phyloP scores from a whole-genome alignment of 2,329 filamentous ascomycete species.

The Colletotrichum tanaceti region DNA sequence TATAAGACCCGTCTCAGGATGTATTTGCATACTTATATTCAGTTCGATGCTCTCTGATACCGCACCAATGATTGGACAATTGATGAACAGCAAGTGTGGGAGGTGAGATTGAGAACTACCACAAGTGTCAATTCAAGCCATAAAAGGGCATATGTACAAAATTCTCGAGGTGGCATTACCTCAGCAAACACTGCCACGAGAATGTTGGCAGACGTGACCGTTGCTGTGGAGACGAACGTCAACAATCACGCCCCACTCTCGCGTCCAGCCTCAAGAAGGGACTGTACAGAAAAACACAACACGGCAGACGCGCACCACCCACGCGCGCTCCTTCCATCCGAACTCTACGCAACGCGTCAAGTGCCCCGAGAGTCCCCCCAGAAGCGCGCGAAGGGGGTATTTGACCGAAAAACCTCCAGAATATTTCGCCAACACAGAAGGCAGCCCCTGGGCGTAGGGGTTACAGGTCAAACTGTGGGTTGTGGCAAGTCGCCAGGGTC shows the following conservation, averaged over 20 bases:
- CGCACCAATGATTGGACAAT: too few species aligned
- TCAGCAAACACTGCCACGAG: too few species aligned
- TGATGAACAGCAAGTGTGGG: neutral
- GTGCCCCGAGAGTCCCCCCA: neutral
- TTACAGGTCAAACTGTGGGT: slow-evolving; percentile 4
- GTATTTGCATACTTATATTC: too few species aligned
- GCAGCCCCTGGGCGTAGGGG: slow-evolving; percentile 1
- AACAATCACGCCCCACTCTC: slow-evolving; percentile 4
- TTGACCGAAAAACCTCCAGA: neutral
- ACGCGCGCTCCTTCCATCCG: neutral
- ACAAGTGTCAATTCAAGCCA: too few species aligned
- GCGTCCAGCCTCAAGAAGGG: neutral
- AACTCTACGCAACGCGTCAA: accelerated
- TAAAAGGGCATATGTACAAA: too few species aligned
- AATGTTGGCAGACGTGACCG: neutral
- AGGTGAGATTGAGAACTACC: neutral
- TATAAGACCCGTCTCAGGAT: too few species aligned
- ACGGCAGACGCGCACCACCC: neutral
- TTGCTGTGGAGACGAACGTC: neutral
- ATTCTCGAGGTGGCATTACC: neutral
- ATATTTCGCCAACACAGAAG: neutral
- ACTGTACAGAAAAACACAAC: neutral
- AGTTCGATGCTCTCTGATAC: too few species aligned
- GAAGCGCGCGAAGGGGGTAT: neutral
- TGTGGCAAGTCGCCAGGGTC: neutral